These are phyloP conservation scores for Hypoxylon sp. DNA, from an alignment of 2,329 filamentous ascomycete genomes.

Conservation along the genomic window DNA sequence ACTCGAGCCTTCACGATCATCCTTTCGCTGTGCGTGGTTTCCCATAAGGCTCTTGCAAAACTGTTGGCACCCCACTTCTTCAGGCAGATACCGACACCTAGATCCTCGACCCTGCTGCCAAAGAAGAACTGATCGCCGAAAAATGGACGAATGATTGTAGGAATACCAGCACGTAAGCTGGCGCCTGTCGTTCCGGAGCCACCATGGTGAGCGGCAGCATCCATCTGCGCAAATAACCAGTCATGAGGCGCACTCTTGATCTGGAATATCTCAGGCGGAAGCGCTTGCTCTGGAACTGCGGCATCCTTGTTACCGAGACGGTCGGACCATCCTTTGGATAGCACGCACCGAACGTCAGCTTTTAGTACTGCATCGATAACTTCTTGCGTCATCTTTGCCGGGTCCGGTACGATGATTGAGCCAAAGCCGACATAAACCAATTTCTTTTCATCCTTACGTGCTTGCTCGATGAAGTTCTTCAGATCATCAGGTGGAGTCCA, in stretches of 20 bases:
- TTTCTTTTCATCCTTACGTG: slow-evolving; percentile 86
- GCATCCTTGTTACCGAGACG: slow-evolving; percentile 62
- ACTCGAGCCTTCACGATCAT: slow-evolving; percentile 90
- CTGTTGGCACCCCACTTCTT: slow-evolving; percentile 90
- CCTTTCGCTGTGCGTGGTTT: slow-evolving; percentile 88
- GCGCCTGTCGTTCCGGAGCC: slow-evolving; percentile 96
- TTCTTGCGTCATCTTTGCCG: slow-evolving; percentile 89
- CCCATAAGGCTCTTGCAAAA: slow-evolving; percentile 90
- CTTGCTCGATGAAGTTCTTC: slow-evolving; percentile 84
- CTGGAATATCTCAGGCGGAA: slow-evolving; percentile 85
- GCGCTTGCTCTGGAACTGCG: slow-evolving; percentile 72
- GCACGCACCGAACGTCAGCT: slow-evolving; percentile 92
- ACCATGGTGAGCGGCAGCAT: slow-evolving; percentile 94
- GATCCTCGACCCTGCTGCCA: slow-evolving; percentile 87
- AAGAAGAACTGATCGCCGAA: slow-evolving; percentile 99
- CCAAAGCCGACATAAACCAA: slow-evolving; percentile 98
- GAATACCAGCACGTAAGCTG: slow-evolving; percentile 89
- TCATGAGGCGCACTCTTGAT: slow-evolving; percentile 95
- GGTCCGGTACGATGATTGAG: slow-evolving; percentile 93
- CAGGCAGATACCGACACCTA: slow-evolving; percentile 91
- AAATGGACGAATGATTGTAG: slow-evolving; percentile 95
- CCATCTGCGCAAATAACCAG: slow-evolving; percentile 95
- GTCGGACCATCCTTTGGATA: slow-evolving; percentile 98
- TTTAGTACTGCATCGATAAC: slow-evolving; percentile 92
- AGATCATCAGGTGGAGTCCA: slow-evolving; percentile 85